Evolutionary conservation across 1,284 basidiomycete species (phyloP).

Genomic region (Gomphus sp.): DNA sequence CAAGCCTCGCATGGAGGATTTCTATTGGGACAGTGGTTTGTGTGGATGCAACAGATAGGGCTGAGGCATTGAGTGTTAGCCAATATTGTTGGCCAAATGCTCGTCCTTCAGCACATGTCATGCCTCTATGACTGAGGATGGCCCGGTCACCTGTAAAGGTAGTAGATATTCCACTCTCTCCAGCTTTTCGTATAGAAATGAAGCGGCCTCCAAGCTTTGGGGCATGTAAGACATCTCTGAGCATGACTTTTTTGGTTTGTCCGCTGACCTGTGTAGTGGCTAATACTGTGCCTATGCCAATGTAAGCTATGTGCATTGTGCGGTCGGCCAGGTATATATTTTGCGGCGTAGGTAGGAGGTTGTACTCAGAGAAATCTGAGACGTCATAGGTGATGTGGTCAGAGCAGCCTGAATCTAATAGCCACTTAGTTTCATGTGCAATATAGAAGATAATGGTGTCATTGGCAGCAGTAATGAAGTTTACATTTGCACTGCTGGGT

Average conservation of each 20-base stretch:
- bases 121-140: not conserved
- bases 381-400: not conserved
- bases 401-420: not conserved
- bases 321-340: not conserved
- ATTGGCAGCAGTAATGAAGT: not conserved
- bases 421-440: not conserved
- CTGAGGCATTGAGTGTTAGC: not conserved
- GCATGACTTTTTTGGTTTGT: not conserved
- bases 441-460: not conserved
- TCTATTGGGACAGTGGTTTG: too few species aligned
- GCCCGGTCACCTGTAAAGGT: not conserved
- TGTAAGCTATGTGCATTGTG: not conserved
- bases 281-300: not conserved
- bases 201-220: not conserved
- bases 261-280: not conserved
- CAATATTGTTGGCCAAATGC: not conserved
- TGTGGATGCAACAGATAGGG: not conserved
- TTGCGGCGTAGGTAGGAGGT: not conserved
- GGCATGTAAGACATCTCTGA: not conserved
- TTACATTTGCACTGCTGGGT: not conserved
- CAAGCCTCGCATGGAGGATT: too few species aligned
- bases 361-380: not conserved
- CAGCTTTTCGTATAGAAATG: not conserved
- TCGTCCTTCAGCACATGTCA: not conserved
- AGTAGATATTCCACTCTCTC: not conserved